A percentile compares a stretch with the other conserved stretches of the same genome.
Evolutionary conservation across 208 protist genomes (phyloP).

Genomic region (Tritrichomonas foetus): DNA sequence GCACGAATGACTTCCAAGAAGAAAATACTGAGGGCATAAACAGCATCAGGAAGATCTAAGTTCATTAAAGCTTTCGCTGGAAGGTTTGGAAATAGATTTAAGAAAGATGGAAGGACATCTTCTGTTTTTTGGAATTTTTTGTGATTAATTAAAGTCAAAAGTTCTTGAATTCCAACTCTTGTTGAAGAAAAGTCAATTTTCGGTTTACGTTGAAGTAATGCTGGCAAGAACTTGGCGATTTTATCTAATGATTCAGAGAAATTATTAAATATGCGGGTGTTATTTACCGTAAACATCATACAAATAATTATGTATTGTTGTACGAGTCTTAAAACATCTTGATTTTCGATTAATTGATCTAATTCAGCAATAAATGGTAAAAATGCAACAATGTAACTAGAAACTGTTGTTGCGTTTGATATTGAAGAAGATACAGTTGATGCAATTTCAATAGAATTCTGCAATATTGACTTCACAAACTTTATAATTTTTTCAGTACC

Average conservation of each 20-base stretch:
- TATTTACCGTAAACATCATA: not conserved
- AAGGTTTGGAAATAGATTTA: not conserved
- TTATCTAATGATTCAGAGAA: not conserved
- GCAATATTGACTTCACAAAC: no score
- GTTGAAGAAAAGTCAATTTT: not conserved
- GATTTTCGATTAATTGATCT: not conserved
- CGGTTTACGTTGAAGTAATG: not conserved
- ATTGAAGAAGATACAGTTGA: no score
- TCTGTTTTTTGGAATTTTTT: not conserved
- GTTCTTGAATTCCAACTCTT: not conserved
- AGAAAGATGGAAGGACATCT: not conserved
- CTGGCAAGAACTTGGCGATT: not conserved
- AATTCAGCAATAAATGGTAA: conserved; percentile 16
- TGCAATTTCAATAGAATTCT: no score
- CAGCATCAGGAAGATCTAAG: not conserved
- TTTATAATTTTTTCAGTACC: no score
- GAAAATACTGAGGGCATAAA: not conserved
- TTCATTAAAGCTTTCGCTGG: not conserved
- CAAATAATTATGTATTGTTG: not conserved
- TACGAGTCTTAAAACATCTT: not conserved
- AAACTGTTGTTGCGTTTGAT: not conserved
- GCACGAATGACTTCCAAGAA: not conserved
- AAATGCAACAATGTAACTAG: not conserved
- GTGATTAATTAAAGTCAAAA: not conserved
- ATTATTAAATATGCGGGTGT: not conserved